Percentiles rank a stretch among this genome's conserved stretches.
phyloP scores from a whole-genome alignment of 305 asterid genomes.

The Fraxinus sp. region DNA sequence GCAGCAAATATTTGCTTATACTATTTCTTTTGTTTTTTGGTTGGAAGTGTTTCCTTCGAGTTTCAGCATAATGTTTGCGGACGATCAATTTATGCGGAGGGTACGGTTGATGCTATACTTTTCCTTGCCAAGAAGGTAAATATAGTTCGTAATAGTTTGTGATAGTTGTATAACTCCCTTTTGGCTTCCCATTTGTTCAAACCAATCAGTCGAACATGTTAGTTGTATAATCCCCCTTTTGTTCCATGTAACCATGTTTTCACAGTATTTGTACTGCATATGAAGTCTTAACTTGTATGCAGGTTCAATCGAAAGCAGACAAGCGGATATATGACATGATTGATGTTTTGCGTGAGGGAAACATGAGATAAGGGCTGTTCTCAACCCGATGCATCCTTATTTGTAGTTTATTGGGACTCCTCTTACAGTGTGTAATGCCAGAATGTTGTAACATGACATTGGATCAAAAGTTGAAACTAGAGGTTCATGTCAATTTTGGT shows the following conservation, averaged over 20 bases:
- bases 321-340: slow-evolving; percentile 80
- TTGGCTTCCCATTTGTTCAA: not conserved
- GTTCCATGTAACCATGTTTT: not conserved
- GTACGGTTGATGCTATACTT: slow-evolving; percentile 84
- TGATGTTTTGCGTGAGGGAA: slow-evolving; percentile 89
- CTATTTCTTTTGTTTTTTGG: slow-evolving; percentile 9
- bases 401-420: slow-evolving; percentile 3
- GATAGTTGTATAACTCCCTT: not conserved
- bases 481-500: not conserved
- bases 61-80: slow-evolving; percentile 97
- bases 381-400: not conserved
- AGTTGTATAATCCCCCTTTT: not conserved
- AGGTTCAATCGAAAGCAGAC: slow-evolving; percentile 64
- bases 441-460: not conserved
- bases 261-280: not conserved
- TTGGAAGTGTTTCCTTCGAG: slow-evolving; percentile 64
- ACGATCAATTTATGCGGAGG: slow-evolving; percentile 94
- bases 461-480: not conserved
- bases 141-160: not conserved
- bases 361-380: slow-evolving; percentile 53
- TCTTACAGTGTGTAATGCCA: not conserved
- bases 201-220: not conserved
- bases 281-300: slow-evolving; percentile 27
- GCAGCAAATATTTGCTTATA: slow-evolving; percentile 12
- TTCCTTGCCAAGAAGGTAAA: slow-evolving; percentile 84